Percentiles rank a stretch among this genome's conserved stretches.
Evolutionary conservation across 2,329 filamentous ascomycete species (phyloP).

Genomic region (Basipetospora chlamydospora): DNA sequence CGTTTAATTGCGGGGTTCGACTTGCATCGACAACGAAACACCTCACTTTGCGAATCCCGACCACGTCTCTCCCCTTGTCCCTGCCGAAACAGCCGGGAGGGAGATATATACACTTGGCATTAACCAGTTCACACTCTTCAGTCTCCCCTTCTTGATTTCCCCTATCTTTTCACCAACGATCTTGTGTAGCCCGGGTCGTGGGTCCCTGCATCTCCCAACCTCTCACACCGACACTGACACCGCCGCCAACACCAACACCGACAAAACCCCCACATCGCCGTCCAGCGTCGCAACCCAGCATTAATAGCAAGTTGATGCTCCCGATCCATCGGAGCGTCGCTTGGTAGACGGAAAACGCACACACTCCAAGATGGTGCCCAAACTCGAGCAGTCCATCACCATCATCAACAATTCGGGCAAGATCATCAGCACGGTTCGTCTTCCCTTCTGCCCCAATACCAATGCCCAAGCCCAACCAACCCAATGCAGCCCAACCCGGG

Average conservation of each 20-base stretch:
- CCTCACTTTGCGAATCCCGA: too few species aligned
- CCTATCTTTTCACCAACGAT: too few species aligned
- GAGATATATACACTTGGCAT: too few species aligned
- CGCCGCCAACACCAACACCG: background rate
- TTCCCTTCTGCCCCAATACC: background rate
- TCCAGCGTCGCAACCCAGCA: conserved; percentile 2
- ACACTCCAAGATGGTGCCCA: conserved; percentile 1
- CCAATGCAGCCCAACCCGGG: background rate
- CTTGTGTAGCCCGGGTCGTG: too few species aligned
- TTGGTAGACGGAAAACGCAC: too few species aligned
- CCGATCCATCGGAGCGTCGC: conserved; percentile 1
- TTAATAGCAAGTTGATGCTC: too few species aligned
- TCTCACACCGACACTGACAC: background rate
- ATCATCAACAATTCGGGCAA: conserved; percentile 86
- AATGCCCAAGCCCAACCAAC: conserved; percentile 3
- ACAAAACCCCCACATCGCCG: background rate
- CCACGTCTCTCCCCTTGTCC: too few species aligned
- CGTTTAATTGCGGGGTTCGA: too few species aligned
- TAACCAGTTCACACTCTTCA: too few species aligned
- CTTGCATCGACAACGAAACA: too few species aligned
- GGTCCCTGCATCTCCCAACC: background rate
- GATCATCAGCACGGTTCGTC: conserved; percentile 70
- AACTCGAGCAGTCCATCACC: conserved; percentile 54
- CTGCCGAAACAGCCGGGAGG: too few species aligned
- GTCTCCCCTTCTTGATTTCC: too few species aligned